Percentiles rank a stretch among this genome's conserved stretches.
Conservation (phyloP, 2,329 filamentous ascomycete species). For the Pseudocercospora cruenta region DNA sequence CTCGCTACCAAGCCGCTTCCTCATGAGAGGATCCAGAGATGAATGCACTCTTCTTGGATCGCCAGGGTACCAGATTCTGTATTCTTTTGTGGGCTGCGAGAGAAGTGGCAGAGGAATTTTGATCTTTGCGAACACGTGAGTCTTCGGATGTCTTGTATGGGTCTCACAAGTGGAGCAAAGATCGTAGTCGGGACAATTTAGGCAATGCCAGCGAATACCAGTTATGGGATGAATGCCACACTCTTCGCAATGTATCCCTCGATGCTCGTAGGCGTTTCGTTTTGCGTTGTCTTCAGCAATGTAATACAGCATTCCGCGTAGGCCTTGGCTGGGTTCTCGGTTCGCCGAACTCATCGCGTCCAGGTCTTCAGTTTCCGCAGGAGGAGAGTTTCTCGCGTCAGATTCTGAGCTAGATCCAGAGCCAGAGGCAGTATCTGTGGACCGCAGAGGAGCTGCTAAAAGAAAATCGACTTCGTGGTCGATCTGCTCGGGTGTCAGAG, state of each 20-base stretch:
- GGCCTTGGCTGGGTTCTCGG: conserved; percentile 35
- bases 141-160: conserved; percentile 69
- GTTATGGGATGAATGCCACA: conserved; percentile 88
- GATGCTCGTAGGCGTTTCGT: conserved; percentile 85
- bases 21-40: conserved; percentile 68
- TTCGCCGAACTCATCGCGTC: conserved; percentile 21
- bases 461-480: conserved; percentile 24
- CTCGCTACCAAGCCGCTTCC: conserved; percentile 60
- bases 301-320: conserved; percentile 70
- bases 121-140: conserved; percentile 96
- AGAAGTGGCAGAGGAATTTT: conserved; percentile 85
- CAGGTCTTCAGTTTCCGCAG: conserved; percentile 34
- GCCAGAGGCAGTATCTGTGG: conserved; percentile 10
- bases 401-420: conserved; percentile 18
- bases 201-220: conserved; percentile 89
- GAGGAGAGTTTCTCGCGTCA: conserved; percentile 12
- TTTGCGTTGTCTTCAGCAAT: conserved; percentile 92
- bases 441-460: conserved; percentile 17
- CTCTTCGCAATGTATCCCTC: conserved; percentile 88
- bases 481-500: conserved; percentile 13
- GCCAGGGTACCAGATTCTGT: conserved; percentile 85
- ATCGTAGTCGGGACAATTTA: conserved; percentile 95
- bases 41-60: conserved; percentile 74
- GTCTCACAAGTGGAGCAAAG: conserved; percentile 90
- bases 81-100: conserved; percentile 74